Percentiles rank a stretch among this genome's conserved stretches.
phyloP scores from a whole-genome alignment of 2,329 filamentous ascomycete species.

The Fusarium sp. region DNA sequence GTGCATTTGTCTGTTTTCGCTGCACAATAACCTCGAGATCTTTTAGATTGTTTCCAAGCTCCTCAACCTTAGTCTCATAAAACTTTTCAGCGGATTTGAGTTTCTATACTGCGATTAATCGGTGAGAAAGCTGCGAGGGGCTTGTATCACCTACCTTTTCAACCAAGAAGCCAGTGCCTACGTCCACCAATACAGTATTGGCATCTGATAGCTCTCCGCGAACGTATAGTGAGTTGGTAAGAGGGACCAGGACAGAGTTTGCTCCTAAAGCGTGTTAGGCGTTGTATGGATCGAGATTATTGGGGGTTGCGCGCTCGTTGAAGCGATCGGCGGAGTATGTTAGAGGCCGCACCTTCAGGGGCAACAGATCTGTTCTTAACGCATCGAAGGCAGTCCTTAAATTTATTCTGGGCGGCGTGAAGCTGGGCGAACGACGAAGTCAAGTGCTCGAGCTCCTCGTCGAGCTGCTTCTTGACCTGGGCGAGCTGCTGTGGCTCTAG shows the following conservation, averaged over 20 bases:
- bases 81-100: slow-evolving; percentile 63
- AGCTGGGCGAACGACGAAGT: slow-evolving; percentile 90
- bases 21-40: slow-evolving; percentile 67
- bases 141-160: slow-evolving; percentile 72
- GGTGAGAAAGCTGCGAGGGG: slow-evolving; percentile 12
- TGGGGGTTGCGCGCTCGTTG: background rate
- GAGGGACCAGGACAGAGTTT: slow-evolving; percentile 81
- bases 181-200: slow-evolving; percentile 85
- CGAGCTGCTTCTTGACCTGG: slow-evolving; percentile 93
- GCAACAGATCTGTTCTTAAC: slow-evolving; percentile 62
- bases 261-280: slow-evolving; percentile 40
- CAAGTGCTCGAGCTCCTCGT: slow-evolving; percentile 94
- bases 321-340: background rate
- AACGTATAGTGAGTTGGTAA: slow-evolving; percentile 95
- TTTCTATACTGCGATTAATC: slow-evolving; percentile 51
- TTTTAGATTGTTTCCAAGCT: slow-evolving; percentile 62
- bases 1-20: slow-evolving; percentile 82
- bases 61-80: slow-evolving; percentile 65
- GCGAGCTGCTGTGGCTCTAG: slow-evolving; percentile 87
- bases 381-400: slow-evolving; percentile 85
- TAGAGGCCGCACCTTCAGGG: slow-evolving; percentile 43
- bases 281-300: background rate
- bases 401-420: slow-evolving; percentile 88
- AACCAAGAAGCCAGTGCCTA: slow-evolving; percentile 93
- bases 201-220: slow-evolving; percentile 79